These are phyloP conservation scores for Xylariaceae sp. DNA, from an alignment of 2,329 filamentous ascomycete genomes.

Conservation along the genomic window DNA sequence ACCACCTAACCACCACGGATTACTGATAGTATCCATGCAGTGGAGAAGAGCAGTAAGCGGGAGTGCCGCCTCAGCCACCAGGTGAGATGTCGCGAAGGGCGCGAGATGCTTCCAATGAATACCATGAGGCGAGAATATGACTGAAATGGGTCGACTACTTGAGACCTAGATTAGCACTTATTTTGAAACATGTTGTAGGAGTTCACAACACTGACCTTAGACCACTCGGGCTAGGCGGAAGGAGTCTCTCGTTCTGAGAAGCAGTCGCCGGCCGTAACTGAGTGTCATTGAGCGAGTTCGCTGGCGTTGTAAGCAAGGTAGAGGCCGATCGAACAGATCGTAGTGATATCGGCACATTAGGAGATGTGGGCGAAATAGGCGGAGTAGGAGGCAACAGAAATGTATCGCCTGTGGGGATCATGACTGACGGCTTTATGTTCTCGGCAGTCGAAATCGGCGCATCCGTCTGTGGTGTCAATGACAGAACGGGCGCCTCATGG, in stretches of 20 bases:
- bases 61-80: conserved; percentile 51
- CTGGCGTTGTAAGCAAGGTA: conserved; percentile 30
- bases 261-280: conserved; percentile 19
- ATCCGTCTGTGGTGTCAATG: conserved; percentile 29
- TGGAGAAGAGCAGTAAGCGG: conserved; percentile 61
- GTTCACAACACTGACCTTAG: neutral
- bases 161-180: neutral
- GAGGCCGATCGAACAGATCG: conserved; percentile 35
- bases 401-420: conserved; percentile 20
- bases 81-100: conserved; percentile 52
- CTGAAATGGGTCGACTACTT: conserved; percentile 43
- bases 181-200: no score
- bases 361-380: conserved; percentile 35
- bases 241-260: conserved; percentile 12
- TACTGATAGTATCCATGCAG: conserved; percentile 54
- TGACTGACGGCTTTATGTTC: conserved; percentile 9
- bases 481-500: conserved; percentile 26
- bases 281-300: conserved; percentile 16
- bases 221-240: conserved; percentile 15
- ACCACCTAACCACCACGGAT: conserved; percentile 58
- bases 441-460: conserved; percentile 1
- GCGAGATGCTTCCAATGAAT: conserved; percentile 49
- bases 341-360: conserved; percentile 16
- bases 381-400: conserved; percentile 34
- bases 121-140: conserved; percentile 62